Evolutionary conservation across 768 basidiomycete species (phyloP), one percentile per base, ranked within the genome.

Genomic region (Tylopilus vinaceipallidus): DNA sequence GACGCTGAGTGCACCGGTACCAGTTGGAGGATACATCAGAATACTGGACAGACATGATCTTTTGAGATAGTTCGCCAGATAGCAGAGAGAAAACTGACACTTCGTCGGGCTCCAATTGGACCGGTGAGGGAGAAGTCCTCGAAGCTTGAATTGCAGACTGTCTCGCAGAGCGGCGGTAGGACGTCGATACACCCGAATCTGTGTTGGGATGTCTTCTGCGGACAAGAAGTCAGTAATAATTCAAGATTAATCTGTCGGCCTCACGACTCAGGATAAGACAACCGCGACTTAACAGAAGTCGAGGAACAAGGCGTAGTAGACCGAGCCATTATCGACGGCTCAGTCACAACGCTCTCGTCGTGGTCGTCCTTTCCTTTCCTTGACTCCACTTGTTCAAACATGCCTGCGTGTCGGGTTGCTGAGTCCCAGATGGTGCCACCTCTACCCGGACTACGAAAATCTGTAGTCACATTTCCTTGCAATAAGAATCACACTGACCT

Each of bases 1-100:
- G 58, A 99, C 79, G 54, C 85, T 88, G 33, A 98, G 81, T 3
- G 86, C 85, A 8, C 90, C 88, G 14, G 80, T 77, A 4, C 79
- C 76, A 16, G 77, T 77, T 37, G 77, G 80, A 23, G 91, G 91
- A 64, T 88, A 93, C 23, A 86, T 79, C 40, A 92, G 64, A 22
- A 91, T 76, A n/a, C 91, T 93, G 52, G 6, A 51, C 24, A 42
- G 8, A 34, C 35, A 33, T 35, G 29, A 37, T 20, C 16, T 55
- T 27, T n/a, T 55, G 24, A 56, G 50, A 40, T 4, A 42, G 22
- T 45, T 33, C 27, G 45, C 45, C 24, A 19, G 22, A 36, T 12
- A 33, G 29, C 10, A 41, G 37, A 50, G 20, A 24, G 40, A 34
- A 42, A 24, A 19, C 78, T 45, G 70, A 86, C 86, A 88, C 70